phyloP scores from a whole-genome alignment of 2,329 filamentous ascomycete species.

The Ascochyta koolunga region DNA sequence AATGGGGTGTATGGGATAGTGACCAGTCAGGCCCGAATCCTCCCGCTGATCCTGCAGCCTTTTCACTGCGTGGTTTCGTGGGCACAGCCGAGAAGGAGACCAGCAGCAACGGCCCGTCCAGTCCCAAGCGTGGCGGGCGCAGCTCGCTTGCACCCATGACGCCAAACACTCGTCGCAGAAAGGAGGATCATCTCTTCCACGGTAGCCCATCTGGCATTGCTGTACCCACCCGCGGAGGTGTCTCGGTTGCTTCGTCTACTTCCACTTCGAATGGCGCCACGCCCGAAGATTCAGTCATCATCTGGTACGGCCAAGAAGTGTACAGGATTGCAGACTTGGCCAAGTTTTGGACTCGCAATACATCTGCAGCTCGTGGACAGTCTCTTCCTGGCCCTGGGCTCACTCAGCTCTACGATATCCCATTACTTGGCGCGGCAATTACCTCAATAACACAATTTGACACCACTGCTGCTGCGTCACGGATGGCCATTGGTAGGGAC shows the following conservation, averaged over 20 bases:
- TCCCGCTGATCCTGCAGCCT: constrained; percentile 37
- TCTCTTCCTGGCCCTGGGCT: constrained; percentile 52
- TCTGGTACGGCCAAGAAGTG: constrained; percentile 55
- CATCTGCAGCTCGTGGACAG: constrained; percentile 37
- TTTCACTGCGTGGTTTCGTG: constrained; percentile 47
- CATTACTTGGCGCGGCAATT: constrained; percentile 51
- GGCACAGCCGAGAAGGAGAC: constrained; percentile 34
- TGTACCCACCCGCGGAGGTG: constrained; percentile 49
- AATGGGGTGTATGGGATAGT: constrained; percentile 61
- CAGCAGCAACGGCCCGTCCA: constrained; percentile 26
- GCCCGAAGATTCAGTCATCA: constrained; percentile 53
- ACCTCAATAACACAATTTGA: constrained; percentile 53
- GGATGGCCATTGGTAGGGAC: constrained; percentile 54
- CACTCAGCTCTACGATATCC: constrained; percentile 49
- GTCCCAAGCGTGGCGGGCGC: constrained; percentile 43
- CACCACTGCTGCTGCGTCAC: constrained; percentile 46
- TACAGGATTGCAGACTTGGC: constrained; percentile 54
- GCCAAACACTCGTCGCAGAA: constrained; percentile 56
- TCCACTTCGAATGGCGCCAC: constrained; percentile 36
- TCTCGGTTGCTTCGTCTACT: constrained; percentile 47
- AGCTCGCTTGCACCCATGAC: constrained; percentile 57
- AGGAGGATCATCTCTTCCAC: constrained; percentile 53
- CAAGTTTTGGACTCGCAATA: constrained; percentile 54
- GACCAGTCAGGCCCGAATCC: constrained; percentile 44
- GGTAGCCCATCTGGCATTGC: constrained; percentile 43